These are phyloP conservation scores for Botryotinia calthae DNA, from an alignment of 2,329 filamentous ascomycete species.

Conservation along the genomic window DNA sequence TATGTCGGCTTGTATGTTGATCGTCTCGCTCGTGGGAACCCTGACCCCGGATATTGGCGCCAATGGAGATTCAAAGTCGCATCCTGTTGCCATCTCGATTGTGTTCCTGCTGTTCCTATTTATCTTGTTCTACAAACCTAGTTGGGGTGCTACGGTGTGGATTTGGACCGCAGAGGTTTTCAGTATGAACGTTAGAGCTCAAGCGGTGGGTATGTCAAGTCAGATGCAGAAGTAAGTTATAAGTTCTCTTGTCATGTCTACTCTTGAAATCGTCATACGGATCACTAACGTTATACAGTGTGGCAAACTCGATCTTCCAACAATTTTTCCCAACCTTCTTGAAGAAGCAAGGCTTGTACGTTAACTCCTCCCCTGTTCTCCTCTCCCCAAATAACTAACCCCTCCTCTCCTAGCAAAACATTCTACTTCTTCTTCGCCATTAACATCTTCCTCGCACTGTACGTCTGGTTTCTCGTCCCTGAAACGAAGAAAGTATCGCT, in stretches of 20 bases:
- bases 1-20: slow-evolving; percentile 68
- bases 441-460: slow-evolving; percentile 44
- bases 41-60: slow-evolving; percentile 50
- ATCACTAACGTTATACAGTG: background rate
- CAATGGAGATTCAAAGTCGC: slow-evolving; percentile 29
- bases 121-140: slow-evolving; percentile 66
- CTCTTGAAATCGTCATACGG: background rate
- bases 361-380: background rate
- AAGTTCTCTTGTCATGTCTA: no score
- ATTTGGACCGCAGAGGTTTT: slow-evolving; percentile 70
- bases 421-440: slow-evolving; percentile 63
- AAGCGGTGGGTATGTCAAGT: slow-evolving; percentile 62
- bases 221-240: slow-evolving; percentile 18
- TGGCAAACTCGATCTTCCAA: slow-evolving; percentile 14
- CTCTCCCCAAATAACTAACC: background rate
- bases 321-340: slow-evolving; percentile 20
- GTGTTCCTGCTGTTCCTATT: slow-evolving; percentile 67
- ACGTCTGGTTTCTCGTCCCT: slow-evolving; percentile 61
- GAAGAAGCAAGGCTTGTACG: slow-evolving; percentile 15
- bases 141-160: slow-evolving; percentile 68
- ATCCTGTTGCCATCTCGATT: slow-evolving; percentile 59
- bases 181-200: slow-evolving; percentile 66
- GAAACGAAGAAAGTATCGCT: slow-evolving; percentile 66
- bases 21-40: slow-evolving; percentile 55
- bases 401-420: background rate